Conservation (phyloP, 805 yeast species). For the Starmera dryadoides region DNA sequence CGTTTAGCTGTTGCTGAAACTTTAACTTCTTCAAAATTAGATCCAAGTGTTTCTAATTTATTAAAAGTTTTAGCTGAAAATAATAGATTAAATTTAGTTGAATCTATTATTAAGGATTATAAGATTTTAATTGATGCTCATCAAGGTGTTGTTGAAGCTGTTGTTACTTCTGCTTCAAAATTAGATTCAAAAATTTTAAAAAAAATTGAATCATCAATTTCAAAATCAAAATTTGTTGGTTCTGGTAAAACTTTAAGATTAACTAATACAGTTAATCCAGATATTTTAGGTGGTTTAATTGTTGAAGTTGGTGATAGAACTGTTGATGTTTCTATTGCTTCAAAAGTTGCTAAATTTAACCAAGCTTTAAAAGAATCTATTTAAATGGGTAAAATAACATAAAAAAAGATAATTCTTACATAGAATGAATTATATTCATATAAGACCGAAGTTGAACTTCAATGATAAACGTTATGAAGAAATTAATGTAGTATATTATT, state of each 20-base stretch:
- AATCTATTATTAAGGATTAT: conserved; percentile 62
- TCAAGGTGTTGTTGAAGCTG: conserved; percentile 89
- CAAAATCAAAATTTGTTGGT: conserved; percentile 77
- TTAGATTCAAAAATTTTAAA: conserved; percentile 74
- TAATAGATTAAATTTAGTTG: conserved; percentile 78
- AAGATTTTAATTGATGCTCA: conserved; percentile 76
- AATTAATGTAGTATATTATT: too few relatives aligned
- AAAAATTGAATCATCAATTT: conserved; percentile 72
- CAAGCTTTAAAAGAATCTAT: conserved; percentile 79
- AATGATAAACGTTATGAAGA: background rate
- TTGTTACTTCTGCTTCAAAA: conserved; percentile 80
- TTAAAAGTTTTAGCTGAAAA: conserved; percentile 84
- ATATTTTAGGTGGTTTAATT: conserved; percentile 89
- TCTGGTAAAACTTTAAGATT: conserved; percentile 79
- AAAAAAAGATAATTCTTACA: conserved; percentile 1
- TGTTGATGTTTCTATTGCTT: conserved; percentile 82
- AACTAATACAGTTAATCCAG: conserved; percentile 78
- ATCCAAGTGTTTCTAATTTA: conserved; percentile 70
- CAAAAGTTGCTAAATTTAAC: conserved; percentile 85
- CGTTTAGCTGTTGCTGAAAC: conserved; percentile 64
- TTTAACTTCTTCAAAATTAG: conserved; percentile 43
- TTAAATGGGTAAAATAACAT: conserved; percentile 34
- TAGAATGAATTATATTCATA: background rate
- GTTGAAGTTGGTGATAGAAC: conserved; percentile 97
- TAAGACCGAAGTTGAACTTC: background rate